Percentiles rank a stretch among this genome's conserved stretches.
Evolutionary conservation across 139 green algal genomes (phyloP).

Genomic region (Volvox africanus): DNA sequence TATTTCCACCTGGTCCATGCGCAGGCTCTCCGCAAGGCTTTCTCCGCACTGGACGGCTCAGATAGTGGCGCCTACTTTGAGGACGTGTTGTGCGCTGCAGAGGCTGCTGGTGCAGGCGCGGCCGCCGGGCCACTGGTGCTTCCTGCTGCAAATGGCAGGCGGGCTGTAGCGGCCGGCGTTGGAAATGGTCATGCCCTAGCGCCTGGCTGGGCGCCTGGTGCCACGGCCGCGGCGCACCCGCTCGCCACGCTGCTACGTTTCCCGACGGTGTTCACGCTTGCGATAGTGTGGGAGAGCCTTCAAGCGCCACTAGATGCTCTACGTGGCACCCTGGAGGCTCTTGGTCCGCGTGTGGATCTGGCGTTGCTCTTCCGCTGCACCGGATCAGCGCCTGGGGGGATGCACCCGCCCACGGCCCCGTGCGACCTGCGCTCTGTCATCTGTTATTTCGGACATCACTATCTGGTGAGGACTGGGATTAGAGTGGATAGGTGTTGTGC

Average conservation of each 20-base stretch:
- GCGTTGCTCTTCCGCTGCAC: constrained; percentile 57
- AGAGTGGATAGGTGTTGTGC: no score
- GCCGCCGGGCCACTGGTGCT: neutral
- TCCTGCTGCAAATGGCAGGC: neutral
- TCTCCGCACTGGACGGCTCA: constrained; percentile 43
- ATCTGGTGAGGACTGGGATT: constrained; percentile 49
- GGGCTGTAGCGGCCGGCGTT: neutral
- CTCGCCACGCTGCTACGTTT: constrained; percentile 62
- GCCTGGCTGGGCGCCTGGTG: neutral
- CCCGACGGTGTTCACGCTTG: constrained; percentile 81
- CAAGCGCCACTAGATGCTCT: constrained; percentile 71
- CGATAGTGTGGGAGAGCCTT: constrained; percentile 80
- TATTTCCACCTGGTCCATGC: constrained; percentile 82
- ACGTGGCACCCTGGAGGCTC: constrained; percentile 61
- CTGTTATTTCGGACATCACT: constrained; percentile 85
- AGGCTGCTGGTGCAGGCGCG: constrained; percentile 32
- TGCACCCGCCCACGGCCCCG: neutral
- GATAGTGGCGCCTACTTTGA: constrained; percentile 62
- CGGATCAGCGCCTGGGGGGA: neutral
- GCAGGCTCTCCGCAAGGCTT: constrained; percentile 61
- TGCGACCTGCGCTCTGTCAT: constrained; percentile 60
- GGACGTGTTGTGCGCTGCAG: constrained; percentile 68
- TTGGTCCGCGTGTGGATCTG: constrained; percentile 67
- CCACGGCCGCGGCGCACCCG: constrained; percentile 17
- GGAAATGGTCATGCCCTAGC: neutral